Base-by-base conservation (phyloP, 306 rosid genomes). In the Elaeagnus macrophylla region DNA sequence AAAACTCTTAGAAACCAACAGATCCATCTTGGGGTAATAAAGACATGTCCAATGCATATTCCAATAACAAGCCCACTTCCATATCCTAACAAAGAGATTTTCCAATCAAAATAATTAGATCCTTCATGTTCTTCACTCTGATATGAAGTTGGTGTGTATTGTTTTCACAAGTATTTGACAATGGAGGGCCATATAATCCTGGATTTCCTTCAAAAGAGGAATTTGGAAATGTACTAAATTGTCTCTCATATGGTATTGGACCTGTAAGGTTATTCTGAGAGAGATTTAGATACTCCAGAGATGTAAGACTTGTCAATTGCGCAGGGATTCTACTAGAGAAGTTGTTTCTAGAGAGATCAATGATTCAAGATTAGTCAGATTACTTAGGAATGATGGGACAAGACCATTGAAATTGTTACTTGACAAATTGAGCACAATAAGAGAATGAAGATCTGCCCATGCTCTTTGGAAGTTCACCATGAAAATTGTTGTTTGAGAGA, bases 331-430 rank as follows among this genome's bases (percentile, higher is more conserved):
- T 39, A 39, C 48, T 15, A 0, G 13, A 39, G 2, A 39, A 15
- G 10, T 55, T 39, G 48, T 55, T 55, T 16, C 2, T 55, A 4
- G 36, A 55, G 59, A 55, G 59, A 55, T 55, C 48, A 8, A 55
- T 37, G 59, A 55, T n/a, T 55, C 59, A 10, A 55, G 59, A 3
- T 38, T 10, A 14, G 11, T 55, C 8, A 55, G 7, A 8, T 55
- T 17, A 12, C 14, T 46, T 6, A 55, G 6, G 10, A 5, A 39
- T 55, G 59, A 16, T 39, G 47, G 59, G 8, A 55, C 16, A 12
- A 10, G 46, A 5, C 48, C 59, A 5, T 10, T 10, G 8, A 55
- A 55, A 39, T 15, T 39, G 48, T 55, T 55, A 11, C 46, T 54
- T 9, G 59, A 55, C 9, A 55, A n/a, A 15, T 55, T 55, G 15